Evolutionary conservation across 306 rosid species (phyloP), one percentile per base, ranked within the genome.

Genomic region (Myrica gale): DNA sequence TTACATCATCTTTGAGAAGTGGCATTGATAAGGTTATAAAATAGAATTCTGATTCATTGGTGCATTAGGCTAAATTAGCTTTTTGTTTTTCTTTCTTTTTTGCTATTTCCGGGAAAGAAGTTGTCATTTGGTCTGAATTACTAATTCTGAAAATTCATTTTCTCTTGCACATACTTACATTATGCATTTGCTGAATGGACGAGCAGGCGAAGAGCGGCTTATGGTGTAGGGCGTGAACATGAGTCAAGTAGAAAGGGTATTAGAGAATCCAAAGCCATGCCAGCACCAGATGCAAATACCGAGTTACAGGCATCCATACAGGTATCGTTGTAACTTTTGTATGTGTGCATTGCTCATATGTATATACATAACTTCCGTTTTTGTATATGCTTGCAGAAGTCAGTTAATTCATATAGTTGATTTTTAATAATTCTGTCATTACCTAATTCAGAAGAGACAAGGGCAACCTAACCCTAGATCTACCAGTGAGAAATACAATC

Each of bases 221-320:
- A 58, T 65, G 68, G 57, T 23, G 80, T 74, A 80, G 89, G 79
- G 76, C 82, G 67, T 74, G 96, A 79, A 70, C 80, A 63, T 32
- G 87, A 79, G 78, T 53, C 79, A 58, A 44, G 52, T 61, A 74
- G 74, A 63, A 90, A 70, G 78, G 77, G 60, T 70, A 57, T 78
- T 10, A 79, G 63, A 80, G 91, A 79, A 19, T 78, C 89, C 46
- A 85, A 67, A 79, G 92, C 80, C 62, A 81, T 77, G 62, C 85
- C 97, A 56, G 87, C 85, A 56, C 82, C 85, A 68, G 87, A 81
- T 78, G 82, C 84, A 9, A 82, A 87, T 88, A 86, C 85, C 56
- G 85, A 78, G 72, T 44, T 84, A 79, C 90, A 77, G 82, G 82
- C 85, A 73, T 69, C 90, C 20, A 73, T 72, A 53, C 82, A 80